Base-by-base conservation (phyloP, 2,329 filamentous ascomycete species). In the Penicillium fuscoglaucum region DNA sequence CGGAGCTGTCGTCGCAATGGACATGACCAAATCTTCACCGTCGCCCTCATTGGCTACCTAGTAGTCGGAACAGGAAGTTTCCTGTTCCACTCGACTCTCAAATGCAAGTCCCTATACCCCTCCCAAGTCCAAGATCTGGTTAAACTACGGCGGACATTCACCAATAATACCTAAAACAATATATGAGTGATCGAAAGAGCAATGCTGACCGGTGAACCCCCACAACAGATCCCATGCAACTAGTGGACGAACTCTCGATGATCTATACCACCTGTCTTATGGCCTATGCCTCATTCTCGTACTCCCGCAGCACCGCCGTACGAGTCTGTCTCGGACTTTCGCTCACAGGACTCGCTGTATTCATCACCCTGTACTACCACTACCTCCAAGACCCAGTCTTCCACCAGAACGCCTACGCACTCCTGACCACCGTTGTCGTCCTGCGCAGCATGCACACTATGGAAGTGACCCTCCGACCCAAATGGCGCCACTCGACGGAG, bases 351-450 rank as follows among this genome's bases (percentile, higher is more conserved):
- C 72, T 87, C 31, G 80, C 84, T n/a, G 74, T 78, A 39, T 89
- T 87, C 68, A 93, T 96, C 72, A 95, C 91, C 15, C 80, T 89
- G 41, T 85, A 89, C 74, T 96, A 96, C 75, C 89, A 92, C 70
- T 86, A 90, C 61, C 85, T 92, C 17, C 90, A 93, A 70, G 87
- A 96, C 63, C 90, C 91, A 0, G 80, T 85, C 1, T 96, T 96
- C 73, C 91, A 96, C 75, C 90, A 96, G 72, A 87, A 86, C 60
- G 88, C 88, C 5, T 96, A 92, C 66, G 90, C 87, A 1, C 70
- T 89, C 4, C 77, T 96, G 44, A 95, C 90, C 0, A 82, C 82
- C 6, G 79, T 87, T 43, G 85, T 93, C 24, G 81, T 95, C 26
- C 78, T 89, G 53, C 86, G 89, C 35, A 89, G 87, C 66, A 87